Evolutionary conservation across 192 early-diverging fungal genomes (phyloP).

Genomic region (Podochytrium sp.): DNA sequence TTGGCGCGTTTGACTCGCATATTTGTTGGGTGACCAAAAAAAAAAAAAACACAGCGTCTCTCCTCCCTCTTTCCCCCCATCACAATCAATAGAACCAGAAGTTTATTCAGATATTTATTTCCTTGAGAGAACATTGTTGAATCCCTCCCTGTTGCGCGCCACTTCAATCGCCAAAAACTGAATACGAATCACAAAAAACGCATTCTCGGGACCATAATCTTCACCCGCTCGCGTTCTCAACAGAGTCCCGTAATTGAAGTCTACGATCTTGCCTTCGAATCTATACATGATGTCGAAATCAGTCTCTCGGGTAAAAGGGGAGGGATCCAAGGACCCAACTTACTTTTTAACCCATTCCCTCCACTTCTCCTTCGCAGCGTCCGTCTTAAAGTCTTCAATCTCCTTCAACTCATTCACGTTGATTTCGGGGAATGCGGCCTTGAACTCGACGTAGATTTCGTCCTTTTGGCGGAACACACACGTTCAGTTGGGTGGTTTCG

Average conservation of each 20-base stretch:
- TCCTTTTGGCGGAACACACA: conserved; percentile 68
- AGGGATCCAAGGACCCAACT: background rate
- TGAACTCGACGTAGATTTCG: conserved; percentile 81
- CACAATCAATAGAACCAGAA: background rate
- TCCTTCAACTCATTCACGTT: conserved; percentile 72
- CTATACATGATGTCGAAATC: background rate
- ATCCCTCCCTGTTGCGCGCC: conserved; percentile 84
- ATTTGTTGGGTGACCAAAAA: conserved; percentile 8
- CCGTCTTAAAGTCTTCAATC: conserved; percentile 77
- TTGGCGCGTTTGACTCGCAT: conserved; percentile 89
- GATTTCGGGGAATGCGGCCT: conserved; percentile 76
- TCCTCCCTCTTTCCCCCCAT: background rate
- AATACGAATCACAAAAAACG: conserved; percentile 82
- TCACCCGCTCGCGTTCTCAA: conserved; percentile 74
- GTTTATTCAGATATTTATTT: background rate
- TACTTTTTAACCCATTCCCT: conserved; percentile 79
- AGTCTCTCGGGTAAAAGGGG: background rate
- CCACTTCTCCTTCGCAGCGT: conserved; percentile 85
- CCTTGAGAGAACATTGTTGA: conserved; percentile 55
- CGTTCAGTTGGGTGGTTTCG: conserved; percentile 22
- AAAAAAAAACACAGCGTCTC: background rate
- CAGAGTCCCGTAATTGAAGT: conserved; percentile 94
- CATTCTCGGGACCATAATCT: conserved; percentile 86
- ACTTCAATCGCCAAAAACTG: conserved; percentile 95
- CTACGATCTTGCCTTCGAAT: conserved; percentile 83